Evolutionary conservation across 1,284 basidiomycete species (phyloP).

Genomic region (Lignosus rhinocerotis): DNA sequence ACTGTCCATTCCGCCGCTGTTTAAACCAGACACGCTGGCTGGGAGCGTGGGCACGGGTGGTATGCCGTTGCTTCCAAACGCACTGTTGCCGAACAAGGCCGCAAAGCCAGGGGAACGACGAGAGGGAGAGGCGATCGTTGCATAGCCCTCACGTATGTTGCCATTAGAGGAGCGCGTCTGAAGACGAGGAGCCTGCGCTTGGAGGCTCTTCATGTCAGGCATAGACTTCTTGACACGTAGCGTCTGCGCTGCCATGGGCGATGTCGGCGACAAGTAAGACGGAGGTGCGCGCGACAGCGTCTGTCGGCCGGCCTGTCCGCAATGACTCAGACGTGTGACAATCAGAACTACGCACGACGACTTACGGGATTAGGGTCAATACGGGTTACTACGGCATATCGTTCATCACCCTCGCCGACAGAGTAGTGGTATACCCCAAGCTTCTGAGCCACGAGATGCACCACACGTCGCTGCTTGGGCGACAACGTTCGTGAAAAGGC

Average conservation of each 20-base stretch:
- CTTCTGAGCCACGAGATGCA: slow-evolving; percentile 96
- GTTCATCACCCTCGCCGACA: slow-evolving; percentile 88
- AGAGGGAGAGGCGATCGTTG: slow-evolving; percentile 82
- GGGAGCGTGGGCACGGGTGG: slow-evolving; percentile 81
- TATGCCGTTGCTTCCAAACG: slow-evolving; percentile 48
- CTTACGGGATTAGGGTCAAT: slow-evolving; percentile 74
- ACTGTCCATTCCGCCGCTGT: slow-evolving; percentile 44
- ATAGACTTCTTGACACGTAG: slow-evolving; percentile 94
- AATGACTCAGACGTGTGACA: slow-evolving; percentile 11
- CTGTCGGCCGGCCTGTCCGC: slow-evolving; percentile 34
- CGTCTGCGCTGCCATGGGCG: slow-evolving; percentile 51
- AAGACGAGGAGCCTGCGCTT: slow-evolving; percentile 79
- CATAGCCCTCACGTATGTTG: slow-evolving; percentile 89
- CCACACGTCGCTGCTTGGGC: slow-evolving; percentile 86
- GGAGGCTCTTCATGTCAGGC: slow-evolving; percentile 88
- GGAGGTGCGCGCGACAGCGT: slow-evolving; percentile 77
- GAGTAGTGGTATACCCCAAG: slow-evolving; percentile 94
- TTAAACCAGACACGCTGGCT: slow-evolving; percentile 46
- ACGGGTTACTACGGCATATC: slow-evolving; percentile 91
- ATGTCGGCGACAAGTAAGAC: slow-evolving; percentile 62
- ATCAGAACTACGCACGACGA: slow-evolving; percentile 15
- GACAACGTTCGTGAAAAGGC: slow-evolving; percentile 88
- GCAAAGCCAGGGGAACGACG: slow-evolving; percentile 73
- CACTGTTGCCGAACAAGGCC: slow-evolving; percentile 44
- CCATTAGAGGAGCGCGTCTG: slow-evolving; percentile 84